Evolutionary conservation across 306 rosid genomes (phyloP).

Genomic region (Ormosia emarginata): DNA sequence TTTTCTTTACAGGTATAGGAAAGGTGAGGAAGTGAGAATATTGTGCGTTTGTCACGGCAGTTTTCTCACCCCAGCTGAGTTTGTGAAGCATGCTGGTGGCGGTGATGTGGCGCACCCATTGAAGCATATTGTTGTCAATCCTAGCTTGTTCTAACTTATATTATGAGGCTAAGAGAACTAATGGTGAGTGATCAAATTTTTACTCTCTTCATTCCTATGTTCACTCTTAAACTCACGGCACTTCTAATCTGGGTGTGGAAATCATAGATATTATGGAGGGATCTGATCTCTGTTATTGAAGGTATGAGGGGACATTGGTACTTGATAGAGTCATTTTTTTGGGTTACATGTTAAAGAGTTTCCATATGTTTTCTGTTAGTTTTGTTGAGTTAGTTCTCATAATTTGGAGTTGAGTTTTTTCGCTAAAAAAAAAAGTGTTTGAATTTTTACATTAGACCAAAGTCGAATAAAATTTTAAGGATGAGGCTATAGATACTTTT

Average conservation of each 20-base stretch:
- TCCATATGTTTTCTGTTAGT: too few relatives aligned
- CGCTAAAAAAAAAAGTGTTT: too few relatives aligned
- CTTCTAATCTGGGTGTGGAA: neutral
- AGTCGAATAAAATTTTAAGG: too few relatives aligned
- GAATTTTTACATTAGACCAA: too few relatives aligned
- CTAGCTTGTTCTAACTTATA: conserved; percentile 24
- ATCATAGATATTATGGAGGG: neutral
- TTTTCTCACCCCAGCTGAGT: conserved; percentile 72
- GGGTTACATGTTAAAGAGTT: too few relatives aligned
- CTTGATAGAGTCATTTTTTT: too few relatives aligned
- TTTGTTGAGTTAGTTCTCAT: too few relatives aligned
- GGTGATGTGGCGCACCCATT: conserved; percentile 57
- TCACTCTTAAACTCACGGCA: neutral
- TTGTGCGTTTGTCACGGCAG: conserved; percentile 78
- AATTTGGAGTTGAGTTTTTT: too few relatives aligned
- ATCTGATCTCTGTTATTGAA: too few relatives aligned
- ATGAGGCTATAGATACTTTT: too few relatives aligned
- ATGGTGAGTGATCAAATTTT: neutral
- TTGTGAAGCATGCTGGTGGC: conserved; percentile 79
- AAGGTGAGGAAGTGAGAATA: conserved; percentile 76
- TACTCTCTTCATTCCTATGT: neutral
- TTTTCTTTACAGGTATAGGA: conserved; percentile 67
- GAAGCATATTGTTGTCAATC: conserved; percentile 67
- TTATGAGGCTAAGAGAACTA: neutral
- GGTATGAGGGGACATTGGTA: too few relatives aligned